Base-by-base conservation (phyloP, 2,329 filamentous ascomycete species). In the Calonectria hongkongensis region DNA sequence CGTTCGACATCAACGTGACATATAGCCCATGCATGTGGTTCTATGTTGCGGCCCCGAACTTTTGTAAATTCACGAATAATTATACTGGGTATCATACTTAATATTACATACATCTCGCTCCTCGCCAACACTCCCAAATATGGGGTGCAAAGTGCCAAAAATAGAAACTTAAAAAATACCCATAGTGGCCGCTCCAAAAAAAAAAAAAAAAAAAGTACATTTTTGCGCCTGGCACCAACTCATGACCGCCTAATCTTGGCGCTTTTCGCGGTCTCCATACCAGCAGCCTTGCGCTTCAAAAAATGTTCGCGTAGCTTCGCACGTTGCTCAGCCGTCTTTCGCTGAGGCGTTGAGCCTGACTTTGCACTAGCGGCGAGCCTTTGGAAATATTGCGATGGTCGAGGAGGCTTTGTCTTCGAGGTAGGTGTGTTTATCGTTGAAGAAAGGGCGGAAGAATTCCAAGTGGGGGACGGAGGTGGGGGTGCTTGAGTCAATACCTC, bases 221-320 rank as follows among this genome's bases (percentile, higher is more conserved):
- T 21, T 43, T 45, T 41, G 64, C 18, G 33, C 45, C 41, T 21
- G 27, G 25, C 18, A 25, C n/a, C 16, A 45, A 15, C 25, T 54
- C 18, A 41, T 71, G 21, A 72, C 41, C 47, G 51, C 27, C 51
- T 13, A 47, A 58, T 65, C 45, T 73, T 75, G 65, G 76, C 75
- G 41, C 76, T 76, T 30, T 66, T 28, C 16, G 33, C 28, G 50
- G 62, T 63, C 47, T 63, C 62, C 33, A 68, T 72, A 8, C 67
- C 73, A n/a, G 70, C 66, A 1, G 74, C 68, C 25, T 67, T 75
- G 25, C 73, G 77, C 56, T 75, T 80, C 39, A 79, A 73, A 68
- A 83, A 80, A 67, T 81, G 77, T 39, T 80, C 79, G 21, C 76
- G 72, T 33, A 83, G 70, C 25, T 76, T 78, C 1, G 69, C 79